Conservation (phyloP, 1,284 basidiomycete genomes). For the Takashimella tepidaria region DNA sequence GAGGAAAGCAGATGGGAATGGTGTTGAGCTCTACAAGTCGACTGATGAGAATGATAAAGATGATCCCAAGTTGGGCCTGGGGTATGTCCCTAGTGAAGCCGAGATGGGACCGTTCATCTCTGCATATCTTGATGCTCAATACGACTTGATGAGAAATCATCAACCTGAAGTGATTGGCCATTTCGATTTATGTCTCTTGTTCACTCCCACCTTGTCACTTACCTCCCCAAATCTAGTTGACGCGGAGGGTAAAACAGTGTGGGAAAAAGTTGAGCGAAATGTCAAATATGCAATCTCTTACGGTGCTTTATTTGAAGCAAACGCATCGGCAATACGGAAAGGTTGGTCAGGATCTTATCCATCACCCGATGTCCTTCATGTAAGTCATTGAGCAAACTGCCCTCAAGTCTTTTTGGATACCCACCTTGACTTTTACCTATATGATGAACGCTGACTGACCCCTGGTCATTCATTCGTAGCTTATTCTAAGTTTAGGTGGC, state of each 20-base stretch:
- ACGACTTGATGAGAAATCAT: constrained; percentile 61
- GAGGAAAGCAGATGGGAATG: not conserved
- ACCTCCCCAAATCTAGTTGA: not conserved
- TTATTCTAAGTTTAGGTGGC: constrained; percentile 64
- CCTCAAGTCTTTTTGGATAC: not conserved
- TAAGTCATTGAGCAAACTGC: constrained; percentile 49
- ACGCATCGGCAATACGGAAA: constrained; percentile 88
- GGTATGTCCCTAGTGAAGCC: constrained; percentile 12
- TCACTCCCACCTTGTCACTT: constrained; percentile 59
- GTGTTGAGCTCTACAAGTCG: constrained; percentile 54
- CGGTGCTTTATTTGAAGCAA: constrained; percentile 89
- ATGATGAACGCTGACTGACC: not conserved
- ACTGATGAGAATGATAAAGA: constrained; percentile 5
- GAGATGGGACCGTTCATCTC: constrained; percentile 52
- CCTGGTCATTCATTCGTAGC: constrained; percentile 48
- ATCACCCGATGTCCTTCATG: constrained; percentile 66
- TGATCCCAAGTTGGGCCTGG: constrained; percentile 7
- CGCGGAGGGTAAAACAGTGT: constrained; percentile 53
- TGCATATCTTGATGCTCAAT: constrained; percentile 78
- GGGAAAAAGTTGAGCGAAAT: constrained; percentile 69
- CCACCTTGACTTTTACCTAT: not conserved
- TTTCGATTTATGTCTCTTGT: constrained; percentile 83
- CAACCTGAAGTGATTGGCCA: constrained; percentile 89
- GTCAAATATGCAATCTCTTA: constrained; percentile 68
- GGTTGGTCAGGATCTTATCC: constrained; percentile 85